Base-by-base conservation (phyloP, 139 green algal genomes). In the Zygnema circumcarinatum region DNA sequence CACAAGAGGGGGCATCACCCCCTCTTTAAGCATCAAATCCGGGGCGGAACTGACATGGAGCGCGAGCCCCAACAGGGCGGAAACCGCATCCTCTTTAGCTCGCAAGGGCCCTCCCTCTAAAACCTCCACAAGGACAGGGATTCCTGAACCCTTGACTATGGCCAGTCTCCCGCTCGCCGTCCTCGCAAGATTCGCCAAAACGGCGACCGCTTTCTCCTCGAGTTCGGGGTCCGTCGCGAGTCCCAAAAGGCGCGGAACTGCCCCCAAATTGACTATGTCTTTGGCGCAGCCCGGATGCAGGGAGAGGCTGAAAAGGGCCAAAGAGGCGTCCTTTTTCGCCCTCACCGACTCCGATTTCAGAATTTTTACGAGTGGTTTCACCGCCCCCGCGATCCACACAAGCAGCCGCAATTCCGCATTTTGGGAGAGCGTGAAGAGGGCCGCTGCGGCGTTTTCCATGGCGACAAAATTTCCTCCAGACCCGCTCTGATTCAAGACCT, bases 121-220 rank as follows among this genome's bases (percentile, higher is more conserved):
- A 41, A 78, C 69, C 16, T 78, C 69, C 69, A 41, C 69, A 25
- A 78, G 69, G 11, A 78, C 69, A 41, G 69, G 16, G 7, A 78
- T 78, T 22, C 69, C 35, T 3, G 7, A 7, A 41, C 11, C 16
- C 16, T 11, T 41, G 11, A 39, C 3, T 25, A 78, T 39, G 11
- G 69, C 69, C 7, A 52, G 35, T 39, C 36, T 7, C 3, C 69
- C 69, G 35, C 16, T 11, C 7, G 7, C 69, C 3, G 11, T 52
- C 11, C 69, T 3, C 7, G 36, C 7, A 41, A 78, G 35, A 16
- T 39, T 41, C 69, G 69, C 35, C 16, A 78, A 41, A 39, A 41
- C 69, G 11, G 69, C 69, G 11, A 20, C 11, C 69, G 69, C 69
- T 41, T 78, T 78, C 16, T 78, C 69, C 16, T 78, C 69, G 3